A percentile compares a stretch with the other conserved stretches of the same genome.
These are phyloP conservation scores for Termitomyces sp. DNA, from an alignment of 768 basidiomycete species.

Conservation along the genomic window DNA sequence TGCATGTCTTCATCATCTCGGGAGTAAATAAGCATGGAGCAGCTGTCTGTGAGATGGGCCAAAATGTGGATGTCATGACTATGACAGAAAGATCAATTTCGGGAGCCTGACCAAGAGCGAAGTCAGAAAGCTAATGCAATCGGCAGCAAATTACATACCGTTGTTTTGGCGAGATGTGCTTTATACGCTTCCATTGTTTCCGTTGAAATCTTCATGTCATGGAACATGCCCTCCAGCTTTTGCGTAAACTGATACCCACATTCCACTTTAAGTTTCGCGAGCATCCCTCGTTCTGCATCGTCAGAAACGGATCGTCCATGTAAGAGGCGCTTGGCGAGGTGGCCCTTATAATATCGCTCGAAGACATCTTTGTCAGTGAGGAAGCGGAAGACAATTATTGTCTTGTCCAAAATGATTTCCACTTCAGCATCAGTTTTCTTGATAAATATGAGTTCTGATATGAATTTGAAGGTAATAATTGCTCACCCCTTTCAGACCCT, in stretches of 20 bases:
- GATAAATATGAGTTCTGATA: conserved; percentile 1
- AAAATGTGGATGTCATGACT: conserved; percentile 95
- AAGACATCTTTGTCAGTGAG: conserved; percentile 95
- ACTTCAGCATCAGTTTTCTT: conserved; percentile 96
- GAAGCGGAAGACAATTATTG: conserved; percentile 93
- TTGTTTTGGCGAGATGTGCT: conserved; percentile 47
- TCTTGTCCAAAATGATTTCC: conserved; percentile 87
- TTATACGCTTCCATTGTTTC: conserved; percentile 80
- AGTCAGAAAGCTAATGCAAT: conserved; percentile 5
- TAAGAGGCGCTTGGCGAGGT: conserved; percentile 90
- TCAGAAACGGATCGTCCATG: conserved; percentile 87
- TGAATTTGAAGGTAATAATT: background rate
- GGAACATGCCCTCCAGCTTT: conserved; percentile 98
- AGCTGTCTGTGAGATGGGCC: conserved; percentile 76
- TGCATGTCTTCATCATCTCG: conserved; percentile 55
- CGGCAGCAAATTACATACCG: conserved; percentile 37
- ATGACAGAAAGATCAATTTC: conserved; percentile 80
- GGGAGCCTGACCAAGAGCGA: conserved; percentile 44
- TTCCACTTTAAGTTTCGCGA: conserved; percentile 94
- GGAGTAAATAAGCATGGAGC: conserved; percentile 65
- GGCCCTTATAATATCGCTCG: conserved; percentile 95
- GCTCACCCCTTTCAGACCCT: conserved; percentile 89
- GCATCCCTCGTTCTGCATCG: conserved; percentile 96
- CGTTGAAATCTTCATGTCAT: conserved; percentile 85
- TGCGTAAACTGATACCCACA: conserved; percentile 97